A percentile compares a stretch with the other conserved stretches of the same genome.
Evolutionary conservation across 345 rosid species (phyloP).

Genomic region (Lagerstroemia speciosa): DNA sequence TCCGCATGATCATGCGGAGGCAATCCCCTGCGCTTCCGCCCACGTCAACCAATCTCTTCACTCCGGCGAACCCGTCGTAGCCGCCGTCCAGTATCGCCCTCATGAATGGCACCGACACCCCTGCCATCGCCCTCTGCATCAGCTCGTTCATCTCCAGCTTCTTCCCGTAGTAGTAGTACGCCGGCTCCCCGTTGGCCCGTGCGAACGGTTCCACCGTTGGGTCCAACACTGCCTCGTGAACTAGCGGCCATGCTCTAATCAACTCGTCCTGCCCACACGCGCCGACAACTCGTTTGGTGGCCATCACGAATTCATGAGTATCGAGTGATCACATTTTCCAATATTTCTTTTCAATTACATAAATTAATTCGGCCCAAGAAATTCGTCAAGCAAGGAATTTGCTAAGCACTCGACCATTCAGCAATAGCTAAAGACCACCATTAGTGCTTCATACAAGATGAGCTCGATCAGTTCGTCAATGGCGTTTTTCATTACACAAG

Average conservation of each 20-base stretch:
- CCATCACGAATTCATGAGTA: not conserved
- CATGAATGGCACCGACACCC: slow-evolving; percentile 86
- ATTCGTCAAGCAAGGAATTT: too few species aligned
- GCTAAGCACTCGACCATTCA: too few species aligned
- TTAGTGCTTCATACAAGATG: not conserved
- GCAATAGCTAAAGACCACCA: too few species aligned
- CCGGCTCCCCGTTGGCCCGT: slow-evolving; percentile 60
- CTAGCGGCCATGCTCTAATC: slow-evolving; percentile 69
- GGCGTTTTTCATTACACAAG: too few species aligned
- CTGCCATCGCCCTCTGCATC: slow-evolving; percentile 91
- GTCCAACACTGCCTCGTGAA: slow-evolving; percentile 68
- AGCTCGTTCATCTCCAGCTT: slow-evolving; percentile 68
- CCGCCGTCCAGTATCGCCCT: slow-evolving; percentile 48
- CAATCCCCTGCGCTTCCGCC: slow-evolving; percentile 97
- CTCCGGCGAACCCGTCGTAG: slow-evolving; percentile 59
- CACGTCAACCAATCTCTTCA: slow-evolving; percentile 59
- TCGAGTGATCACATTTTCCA: not conserved
- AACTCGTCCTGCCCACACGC: slow-evolving; percentile 38
- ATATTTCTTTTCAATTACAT: not conserved
- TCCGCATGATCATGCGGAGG: slow-evolving; percentile 62
- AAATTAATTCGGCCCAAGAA: not conserved
- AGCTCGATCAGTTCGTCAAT: not conserved
- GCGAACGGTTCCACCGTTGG: slow-evolving; percentile 63
- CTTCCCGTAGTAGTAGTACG: slow-evolving; percentile 67
- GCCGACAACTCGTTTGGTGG: not conserved